A percentile compares a stretch with the other conserved stretches of the same genome.
These are phyloP conservation scores for Colletotrichum shisoi DNA, from an alignment of 2,329 filamentous ascomycete species.

Conservation along the genomic window DNA sequence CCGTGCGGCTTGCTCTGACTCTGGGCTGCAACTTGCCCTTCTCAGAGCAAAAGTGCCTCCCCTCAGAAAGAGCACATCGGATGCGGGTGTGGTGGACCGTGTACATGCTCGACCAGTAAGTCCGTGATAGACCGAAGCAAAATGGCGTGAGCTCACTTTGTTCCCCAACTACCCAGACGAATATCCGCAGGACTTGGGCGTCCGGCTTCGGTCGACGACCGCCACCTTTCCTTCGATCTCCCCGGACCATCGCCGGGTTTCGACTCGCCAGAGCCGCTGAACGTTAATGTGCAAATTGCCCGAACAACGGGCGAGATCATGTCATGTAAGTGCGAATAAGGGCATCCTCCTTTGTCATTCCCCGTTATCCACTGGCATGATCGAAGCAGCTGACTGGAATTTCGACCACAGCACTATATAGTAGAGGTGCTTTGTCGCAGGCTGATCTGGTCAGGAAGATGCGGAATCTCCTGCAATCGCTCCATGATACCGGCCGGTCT, in stretches of 20 bases:
- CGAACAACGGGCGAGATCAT: slow-evolving; percentile 45
- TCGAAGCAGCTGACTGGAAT: not conserved
- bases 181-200: slow-evolving; percentile 44
- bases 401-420: slow-evolving; percentile 41
- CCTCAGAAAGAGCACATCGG: slow-evolving; percentile 43
- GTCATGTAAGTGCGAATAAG: slow-evolving; percentile 41
- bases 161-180: slow-evolving; percentile 36
- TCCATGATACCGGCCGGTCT: slow-evolving; percentile 43
- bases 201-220: slow-evolving; percentile 44
- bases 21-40: slow-evolving; percentile 43
- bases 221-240: slow-evolving; percentile 44
- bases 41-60: slow-evolving; percentile 43
- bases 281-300: slow-evolving; percentile 44
- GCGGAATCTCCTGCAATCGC: slow-evolving; percentile 38
- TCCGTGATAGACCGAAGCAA: fast-evolving
- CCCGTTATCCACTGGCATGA: not conserved
- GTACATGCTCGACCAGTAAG: slow-evolving; percentile 46
- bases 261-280: slow-evolving; percentile 42
- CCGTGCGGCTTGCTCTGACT: slow-evolving; percentile 43
- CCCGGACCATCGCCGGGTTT: slow-evolving; percentile 43
- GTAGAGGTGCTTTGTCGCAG: slow-evolving; percentile 42
- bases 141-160: not conserved
- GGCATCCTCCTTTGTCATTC: fast-evolving
- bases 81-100: slow-evolving; percentile 46
- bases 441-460: slow-evolving; percentile 44